These are phyloP conservation scores for Leccinum pallidistipes DNA, from an alignment of 1,284 basidiomycete genomes.

Conservation along the genomic window DNA sequence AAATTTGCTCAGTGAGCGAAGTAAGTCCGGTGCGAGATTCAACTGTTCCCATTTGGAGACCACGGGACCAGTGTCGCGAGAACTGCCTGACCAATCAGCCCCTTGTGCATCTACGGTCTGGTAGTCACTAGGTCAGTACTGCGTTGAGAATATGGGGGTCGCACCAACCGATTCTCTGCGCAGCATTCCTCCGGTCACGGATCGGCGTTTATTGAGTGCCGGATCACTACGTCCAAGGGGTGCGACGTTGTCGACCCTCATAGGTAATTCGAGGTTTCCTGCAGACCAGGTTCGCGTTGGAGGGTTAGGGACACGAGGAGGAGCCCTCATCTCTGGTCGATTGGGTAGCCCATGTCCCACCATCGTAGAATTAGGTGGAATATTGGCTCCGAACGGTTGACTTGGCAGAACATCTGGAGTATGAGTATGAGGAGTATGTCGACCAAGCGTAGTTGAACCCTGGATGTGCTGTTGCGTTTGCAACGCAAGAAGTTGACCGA, in stretches of 20 bases:
- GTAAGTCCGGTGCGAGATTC: constrained; percentile 80
- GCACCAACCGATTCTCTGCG: constrained; percentile 76
- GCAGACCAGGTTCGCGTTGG: constrained; percentile 82
- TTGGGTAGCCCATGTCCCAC: constrained; percentile 59
- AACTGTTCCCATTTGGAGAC: constrained; percentile 97
- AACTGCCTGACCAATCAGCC: constrained; percentile 52
- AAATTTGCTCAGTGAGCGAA: constrained; percentile 90
- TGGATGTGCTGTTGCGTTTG: constrained; percentile 72
- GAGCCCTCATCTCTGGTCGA: constrained; percentile 56
- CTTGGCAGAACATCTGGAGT: constrained; percentile 50
- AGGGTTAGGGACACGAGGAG: constrained; percentile 60
- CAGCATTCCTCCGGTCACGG: constrained; percentile 58
- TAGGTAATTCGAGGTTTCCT: constrained; percentile 69
- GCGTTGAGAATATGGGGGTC: constrained; percentile 29
- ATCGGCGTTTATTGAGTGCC: constrained; percentile 70
- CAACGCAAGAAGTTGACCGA: constrained; percentile 78
- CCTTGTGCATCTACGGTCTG: constrained; percentile 54
- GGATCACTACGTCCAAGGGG: constrained; percentile 34
- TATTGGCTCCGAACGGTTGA: constrained; percentile 44
- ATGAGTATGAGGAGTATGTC: constrained; percentile 48
- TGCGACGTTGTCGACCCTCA: constrained; percentile 48
- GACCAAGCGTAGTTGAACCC: constrained; percentile 41
- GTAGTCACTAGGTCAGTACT: constrained; percentile 17
- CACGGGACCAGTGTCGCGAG: constrained; percentile 77
- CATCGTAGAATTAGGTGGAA: constrained; percentile 40